These are phyloP conservation scores for Fraxinus ornus DNA, from an alignment of 305 asterid species.

Conservation along the genomic window DNA sequence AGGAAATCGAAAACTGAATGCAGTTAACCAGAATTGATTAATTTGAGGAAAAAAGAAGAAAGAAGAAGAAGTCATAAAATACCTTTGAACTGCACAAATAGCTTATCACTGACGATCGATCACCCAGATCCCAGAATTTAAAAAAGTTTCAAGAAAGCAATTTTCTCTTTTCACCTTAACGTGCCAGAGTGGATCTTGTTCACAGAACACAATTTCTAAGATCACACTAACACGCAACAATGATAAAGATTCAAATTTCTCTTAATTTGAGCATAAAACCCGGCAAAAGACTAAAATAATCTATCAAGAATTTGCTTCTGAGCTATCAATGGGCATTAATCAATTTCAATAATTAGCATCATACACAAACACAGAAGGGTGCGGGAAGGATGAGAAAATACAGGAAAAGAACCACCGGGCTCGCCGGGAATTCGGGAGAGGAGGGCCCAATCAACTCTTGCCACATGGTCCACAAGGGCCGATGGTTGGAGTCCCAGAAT, in stretches of 20 bases:
- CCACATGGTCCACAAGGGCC: constrained; percentile 88
- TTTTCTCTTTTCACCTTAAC: neutral
- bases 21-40: neutral
- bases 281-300: neutral
- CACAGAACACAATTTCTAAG: constrained; percentile 5
- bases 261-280: constrained; percentile 20
- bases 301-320: constrained; percentile 6
- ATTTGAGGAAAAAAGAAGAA: neutral
- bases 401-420: constrained; percentile 94
- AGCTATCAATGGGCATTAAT: constrained; percentile 2
- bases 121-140: neutral
- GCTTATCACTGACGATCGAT: neutral
- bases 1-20: constrained; percentile 3
- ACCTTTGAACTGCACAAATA: neutral
- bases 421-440: constrained; percentile 91
- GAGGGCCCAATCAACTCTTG: constrained; percentile 75
- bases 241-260: constrained; percentile 24
- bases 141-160: constrained; percentile 5
- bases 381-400: constrained; percentile 26
- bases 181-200: neutral
- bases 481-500: constrained; percentile 84
- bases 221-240: constrained; percentile 11
- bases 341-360: constrained; percentile 17
- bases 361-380: constrained; percentile 14
- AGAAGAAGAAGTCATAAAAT: neutral